Base-by-base conservation (phyloP, 139 green algal species). In the Chlorella sp. region DNA sequence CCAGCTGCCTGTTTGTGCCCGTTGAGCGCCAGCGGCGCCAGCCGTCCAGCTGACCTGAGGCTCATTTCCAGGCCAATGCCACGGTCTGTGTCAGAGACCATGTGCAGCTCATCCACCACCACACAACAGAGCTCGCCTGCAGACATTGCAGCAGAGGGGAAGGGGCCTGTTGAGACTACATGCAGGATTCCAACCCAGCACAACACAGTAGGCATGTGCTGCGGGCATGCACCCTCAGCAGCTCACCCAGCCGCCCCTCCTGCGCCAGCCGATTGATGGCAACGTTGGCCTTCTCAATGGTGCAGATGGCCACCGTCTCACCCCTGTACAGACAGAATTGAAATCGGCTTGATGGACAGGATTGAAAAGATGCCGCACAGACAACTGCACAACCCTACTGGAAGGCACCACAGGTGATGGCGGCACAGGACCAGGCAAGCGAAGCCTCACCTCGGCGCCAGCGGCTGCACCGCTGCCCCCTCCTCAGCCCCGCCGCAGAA, bases 231-330 rank as follows among this genome's bases (percentile, higher is more conserved):
- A 56, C 47, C 0, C 25, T 23, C 17, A 0, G 4, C 69, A 57
- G 41, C 74, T 36, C n/a, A 81, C 85, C 73, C 63, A 91, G 65
- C 39, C 76, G 57, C 1, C 84, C 80, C 79, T 91, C 88, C 68
- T 86, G 64, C 11, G 84, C 51, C 36, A 94, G 78, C 30, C 36
- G 62, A 70, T 89, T 92, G 41, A 96, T 89, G 4, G 92, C 55
- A 15, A 80, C 68, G 60, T 97, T 96, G 47, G 94, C 94, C 85
- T 96, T 97, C 90, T 97, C 94, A 2, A 96, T 94, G 38, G 94
- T 97, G 89, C 91, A 96, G 65, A 97, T 89, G 56, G 85, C 90
- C 51, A 97, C 91, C 63, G 95, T 92, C 11, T 93, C 72, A 78
- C 83, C 83, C 60, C 86, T 92, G 89, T 34, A 36, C 4, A 30